Evolutionary conservation across 345 rosid genomes (phyloP), one percentile per base, ranked within the genome.

Genomic region (Tarenaya hassleriana): DNA sequence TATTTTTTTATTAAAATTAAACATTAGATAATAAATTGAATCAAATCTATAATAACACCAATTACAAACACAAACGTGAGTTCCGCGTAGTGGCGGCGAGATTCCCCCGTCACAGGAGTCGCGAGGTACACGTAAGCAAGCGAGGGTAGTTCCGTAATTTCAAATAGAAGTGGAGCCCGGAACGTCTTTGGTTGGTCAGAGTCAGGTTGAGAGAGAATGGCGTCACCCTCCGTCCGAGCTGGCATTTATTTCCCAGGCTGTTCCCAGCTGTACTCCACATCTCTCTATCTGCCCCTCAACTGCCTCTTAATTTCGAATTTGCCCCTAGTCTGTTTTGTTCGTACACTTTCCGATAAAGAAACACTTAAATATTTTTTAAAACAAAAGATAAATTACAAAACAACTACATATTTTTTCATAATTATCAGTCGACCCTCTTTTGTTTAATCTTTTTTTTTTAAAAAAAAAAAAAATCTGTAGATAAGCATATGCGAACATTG

Each of bases 181-280:
- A 42, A 55, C 21, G 20, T 45, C n/a, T 34, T 65, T 48, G 69
- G 69, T 65, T 58, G 64, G 69, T 65, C 69, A 63, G 44, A 52
- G 34, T 34, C 55, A 55, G 62, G 56, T 49, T 43, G 58, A 61
- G 54, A 47, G 42, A 60, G 34, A 15, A 52, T 63, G 42, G 42
- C 73, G 55, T 63, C 62, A 69, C 50, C 53, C 54, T 66, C 62
- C 56, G 54, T 68, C 75, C 61, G 41, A 60, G 55, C 66, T 73
- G 75, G 77, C 73, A 62, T 7, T 47, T 39, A 41, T 14, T 37
- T 19, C 72, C 80, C 81, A 77, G 78, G 53, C 80, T 80, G 78
- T 68, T 39, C 58, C 60, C 69, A 77, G 83, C 78, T 80, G 80
- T 80, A 41, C 17, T 60, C 80, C 75, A 69, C 43, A 52, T 29